A percentile compares a stretch with the other conserved stretches of the same genome.
These are phyloP conservation scores for Vanrija sp. DNA, from an alignment of 1,284 basidiomycete species.

Conservation along the genomic window DNA sequence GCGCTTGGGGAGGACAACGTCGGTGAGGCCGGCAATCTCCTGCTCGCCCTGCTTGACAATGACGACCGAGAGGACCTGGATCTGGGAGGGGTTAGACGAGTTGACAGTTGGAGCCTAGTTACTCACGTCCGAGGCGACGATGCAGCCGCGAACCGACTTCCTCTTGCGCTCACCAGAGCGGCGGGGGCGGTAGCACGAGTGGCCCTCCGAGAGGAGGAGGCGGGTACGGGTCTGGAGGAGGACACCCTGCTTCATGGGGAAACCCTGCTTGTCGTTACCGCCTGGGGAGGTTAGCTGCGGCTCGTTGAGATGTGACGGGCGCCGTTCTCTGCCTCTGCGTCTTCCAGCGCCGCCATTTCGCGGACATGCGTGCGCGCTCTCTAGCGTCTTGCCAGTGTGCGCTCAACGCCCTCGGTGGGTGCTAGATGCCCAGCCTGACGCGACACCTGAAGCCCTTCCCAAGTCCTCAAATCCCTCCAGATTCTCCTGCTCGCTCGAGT, in stretches of 20 bases:
- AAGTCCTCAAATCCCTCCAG: background rate
- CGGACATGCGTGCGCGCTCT: background rate
- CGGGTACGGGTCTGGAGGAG: slow-evolving; percentile 90
- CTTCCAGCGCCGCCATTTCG: background rate
- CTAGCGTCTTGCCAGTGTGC: slow-evolving; percentile 37
- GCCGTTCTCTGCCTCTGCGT: background rate
- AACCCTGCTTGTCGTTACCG: slow-evolving; percentile 52
- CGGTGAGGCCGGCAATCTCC: slow-evolving; percentile 90
- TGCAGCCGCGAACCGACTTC: slow-evolving; percentile 98
- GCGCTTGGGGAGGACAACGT: slow-evolving; percentile 88
- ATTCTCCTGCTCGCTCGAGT: background rate
- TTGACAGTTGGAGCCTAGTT: background rate
- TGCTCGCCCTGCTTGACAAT: slow-evolving; percentile 96
- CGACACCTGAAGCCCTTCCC: background rate
- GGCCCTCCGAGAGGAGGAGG: slow-evolving; percentile 89
- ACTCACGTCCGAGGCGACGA: slow-evolving; percentile 75
- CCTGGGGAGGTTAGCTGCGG: slow-evolving; percentile 12
- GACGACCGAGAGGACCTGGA: slow-evolving; percentile 88
- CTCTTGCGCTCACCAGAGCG: slow-evolving; percentile 94
- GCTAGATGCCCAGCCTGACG: background rate
- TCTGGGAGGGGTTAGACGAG: slow-evolving; percentile 40
- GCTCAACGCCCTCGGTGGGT: background rate
- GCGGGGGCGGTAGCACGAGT: slow-evolving; percentile 95
- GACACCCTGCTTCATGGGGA: slow-evolving; percentile 93
- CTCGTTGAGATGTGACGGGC: too few species aligned